phyloP scores from a whole-genome alignment of 2,329 filamentous ascomycete genomes.

The Cercospora sesami region DNA sequence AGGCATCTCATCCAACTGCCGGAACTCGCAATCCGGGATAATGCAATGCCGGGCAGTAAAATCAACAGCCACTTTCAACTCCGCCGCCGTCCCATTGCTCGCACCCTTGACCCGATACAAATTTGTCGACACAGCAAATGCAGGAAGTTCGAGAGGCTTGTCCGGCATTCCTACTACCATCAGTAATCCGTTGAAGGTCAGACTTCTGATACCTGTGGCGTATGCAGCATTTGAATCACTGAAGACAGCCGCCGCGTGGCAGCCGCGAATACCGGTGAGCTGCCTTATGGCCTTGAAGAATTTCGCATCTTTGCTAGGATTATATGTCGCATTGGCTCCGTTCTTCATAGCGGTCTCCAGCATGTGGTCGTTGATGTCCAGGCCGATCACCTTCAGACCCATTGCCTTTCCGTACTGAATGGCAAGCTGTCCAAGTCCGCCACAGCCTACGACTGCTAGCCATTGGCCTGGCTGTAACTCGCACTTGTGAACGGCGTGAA shows the following conservation, averaged over 20 bases:
- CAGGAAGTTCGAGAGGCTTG: background rate
- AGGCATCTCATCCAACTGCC: background rate
- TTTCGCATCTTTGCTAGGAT: background rate
- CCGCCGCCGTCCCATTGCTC: background rate
- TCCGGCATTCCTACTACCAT: background rate
- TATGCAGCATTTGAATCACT: background rate
- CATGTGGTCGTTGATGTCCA: background rate
- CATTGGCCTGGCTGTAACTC: background rate
- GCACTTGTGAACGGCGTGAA: background rate
- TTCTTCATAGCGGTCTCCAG: background rate
- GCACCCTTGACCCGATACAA: background rate
- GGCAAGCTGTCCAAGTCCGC: background rate
- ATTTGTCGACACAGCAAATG: background rate
- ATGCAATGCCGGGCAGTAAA: background rate
- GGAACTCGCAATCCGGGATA: background rate
- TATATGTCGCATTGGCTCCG: background rate
- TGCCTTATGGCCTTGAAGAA: background rate
- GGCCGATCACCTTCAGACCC: background rate
- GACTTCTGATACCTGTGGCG: background rate
- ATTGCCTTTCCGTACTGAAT: background rate
- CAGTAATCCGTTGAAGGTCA: background rate
- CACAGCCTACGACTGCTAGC: background rate
- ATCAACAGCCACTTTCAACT: background rate
- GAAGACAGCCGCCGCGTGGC: background rate
- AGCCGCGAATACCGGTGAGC: background rate